phyloP scores from a whole-genome alignment of 768 basidiomycete genomes.

The Phanerochaete carnosa region DNA sequence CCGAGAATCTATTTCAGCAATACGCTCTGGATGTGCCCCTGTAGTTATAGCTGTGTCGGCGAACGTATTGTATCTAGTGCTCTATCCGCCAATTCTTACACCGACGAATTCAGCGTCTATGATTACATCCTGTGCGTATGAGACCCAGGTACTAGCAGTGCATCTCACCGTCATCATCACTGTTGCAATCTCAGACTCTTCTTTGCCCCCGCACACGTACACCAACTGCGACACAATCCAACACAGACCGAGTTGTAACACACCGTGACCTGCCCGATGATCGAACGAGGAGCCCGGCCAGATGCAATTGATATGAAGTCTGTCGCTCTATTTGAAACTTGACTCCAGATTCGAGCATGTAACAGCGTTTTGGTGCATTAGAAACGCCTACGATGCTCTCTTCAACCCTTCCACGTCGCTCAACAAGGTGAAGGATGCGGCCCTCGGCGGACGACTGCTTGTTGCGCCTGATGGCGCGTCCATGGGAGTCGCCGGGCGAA shows the following conservation, averaged over 20 bases:
- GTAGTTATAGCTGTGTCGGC: background rate
- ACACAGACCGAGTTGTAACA: no score
- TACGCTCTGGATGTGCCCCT: slow-evolving; percentile 49
- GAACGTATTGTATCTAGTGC: background rate
- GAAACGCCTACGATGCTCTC: slow-evolving; percentile 40
- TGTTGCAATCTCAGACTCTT: background rate
- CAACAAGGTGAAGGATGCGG: slow-evolving; percentile 65
- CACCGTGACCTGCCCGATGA: slow-evolving; percentile 18
- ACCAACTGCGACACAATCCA: background rate
- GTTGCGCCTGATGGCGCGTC: slow-evolving; percentile 32
- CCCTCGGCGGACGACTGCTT: slow-evolving; percentile 59
- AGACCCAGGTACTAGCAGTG: background rate
- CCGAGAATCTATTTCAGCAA: slow-evolving; percentile 52
- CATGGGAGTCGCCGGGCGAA: slow-evolving; percentile 62
- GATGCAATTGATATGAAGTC: slow-evolving; percentile 31
- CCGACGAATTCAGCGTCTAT: background rate
- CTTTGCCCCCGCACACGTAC: background rate
- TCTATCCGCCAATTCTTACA: background rate
- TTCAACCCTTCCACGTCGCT: slow-evolving; percentile 53
- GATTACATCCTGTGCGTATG: background rate
- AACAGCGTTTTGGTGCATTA: slow-evolving; percentile 25
- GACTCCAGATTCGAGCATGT: slow-evolving; percentile 21
- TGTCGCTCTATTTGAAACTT: slow-evolving; percentile 25
- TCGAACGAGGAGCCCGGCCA: slow-evolving; percentile 22
- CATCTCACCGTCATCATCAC: background rate